phyloP scores from a whole-genome alignment of 148 eudicot genomes.

The Drosera capensis region DNA sequence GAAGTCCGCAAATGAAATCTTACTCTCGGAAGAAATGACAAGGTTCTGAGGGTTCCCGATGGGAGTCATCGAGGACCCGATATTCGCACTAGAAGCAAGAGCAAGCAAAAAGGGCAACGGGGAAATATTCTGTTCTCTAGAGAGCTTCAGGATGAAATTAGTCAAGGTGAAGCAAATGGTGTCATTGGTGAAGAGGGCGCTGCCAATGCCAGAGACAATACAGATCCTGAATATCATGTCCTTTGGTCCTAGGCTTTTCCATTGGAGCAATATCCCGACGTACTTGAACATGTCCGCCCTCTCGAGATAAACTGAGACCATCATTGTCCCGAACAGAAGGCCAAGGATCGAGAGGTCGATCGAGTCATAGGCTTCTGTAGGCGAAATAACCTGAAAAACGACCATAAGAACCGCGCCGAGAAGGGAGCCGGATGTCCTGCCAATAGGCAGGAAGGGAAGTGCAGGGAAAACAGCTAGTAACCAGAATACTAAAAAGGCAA shows the following conservation, averaged over 20 bases:
- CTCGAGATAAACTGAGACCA: constrained; percentile 48
- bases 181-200: constrained; percentile 62
- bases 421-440: constrained; percentile 60
- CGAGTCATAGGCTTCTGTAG: constrained; percentile 43
- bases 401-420: constrained; percentile 65
- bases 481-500: constrained; percentile 61
- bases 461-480: constrained; percentile 57
- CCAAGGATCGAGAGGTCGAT: constrained; percentile 51
- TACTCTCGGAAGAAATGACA: constrained; percentile 28
- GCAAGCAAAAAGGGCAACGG: constrained; percentile 64
- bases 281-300: constrained; percentile 51
- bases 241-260: constrained; percentile 44
- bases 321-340: constrained; percentile 60
- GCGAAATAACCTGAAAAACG: constrained; percentile 31
- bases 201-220: constrained; percentile 46
- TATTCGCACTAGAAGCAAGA: constrained; percentile 61
- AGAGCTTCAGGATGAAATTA: constrained; percentile 41
- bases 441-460: constrained; percentile 52
- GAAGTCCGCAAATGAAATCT: constrained; percentile 27
- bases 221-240: constrained; percentile 47
- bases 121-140: constrained; percentile 37
- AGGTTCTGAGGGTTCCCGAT: constrained; percentile 31
- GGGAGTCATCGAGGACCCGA: constrained; percentile 56
- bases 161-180: constrained; percentile 56
- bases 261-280: constrained; percentile 39